phyloP scores from a whole-genome alignment of 1,284 basidiomycete genomes.

The Neonothopanus nambi region DNA sequence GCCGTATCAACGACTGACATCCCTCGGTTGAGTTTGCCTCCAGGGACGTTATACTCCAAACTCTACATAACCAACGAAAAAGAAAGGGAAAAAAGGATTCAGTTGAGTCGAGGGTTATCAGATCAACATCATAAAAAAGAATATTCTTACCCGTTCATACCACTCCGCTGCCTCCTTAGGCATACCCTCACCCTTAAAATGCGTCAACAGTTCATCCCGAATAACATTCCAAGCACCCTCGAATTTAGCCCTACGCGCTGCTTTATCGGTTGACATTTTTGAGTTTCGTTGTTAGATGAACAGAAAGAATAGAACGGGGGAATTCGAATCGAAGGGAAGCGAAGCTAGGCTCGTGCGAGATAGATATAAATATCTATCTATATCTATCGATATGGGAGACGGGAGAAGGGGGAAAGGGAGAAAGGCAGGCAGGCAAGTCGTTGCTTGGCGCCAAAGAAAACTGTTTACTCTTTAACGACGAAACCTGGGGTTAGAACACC shows the following conservation, averaged over 20 bases:
- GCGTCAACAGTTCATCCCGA: conserved; percentile 60
- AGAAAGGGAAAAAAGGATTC: neutral
- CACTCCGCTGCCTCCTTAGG: conserved; percentile 82
- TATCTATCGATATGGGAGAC: too few species aligned
- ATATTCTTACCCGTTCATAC: conserved; percentile 68
- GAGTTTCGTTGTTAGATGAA: too few species aligned
- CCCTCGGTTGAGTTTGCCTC: conserved; percentile 96
- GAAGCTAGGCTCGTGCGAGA: too few species aligned
- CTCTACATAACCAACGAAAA: conserved; percentile 52
- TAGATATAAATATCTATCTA: too few species aligned
- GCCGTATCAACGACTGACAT: conserved; percentile 94
- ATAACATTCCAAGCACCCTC: conserved; percentile 51
- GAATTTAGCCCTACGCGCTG: conserved; percentile 51
- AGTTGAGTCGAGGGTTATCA: too few species aligned
- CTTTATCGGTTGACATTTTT: conserved; percentile 33
- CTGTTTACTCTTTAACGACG: too few species aligned
- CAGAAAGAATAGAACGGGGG: too few species aligned
- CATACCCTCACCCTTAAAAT: conserved; percentile 71
- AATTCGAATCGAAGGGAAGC: too few species aligned
- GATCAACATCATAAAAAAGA: neutral
- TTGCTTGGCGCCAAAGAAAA: too few species aligned
- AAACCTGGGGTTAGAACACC: too few species aligned
- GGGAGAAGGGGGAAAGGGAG: too few species aligned
- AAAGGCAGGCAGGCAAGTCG: too few species aligned
- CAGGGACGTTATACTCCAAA: conserved; percentile 93